Base-by-base conservation (phyloP, 345 rosid genomes). In the Stellera chamaejasme region DNA sequence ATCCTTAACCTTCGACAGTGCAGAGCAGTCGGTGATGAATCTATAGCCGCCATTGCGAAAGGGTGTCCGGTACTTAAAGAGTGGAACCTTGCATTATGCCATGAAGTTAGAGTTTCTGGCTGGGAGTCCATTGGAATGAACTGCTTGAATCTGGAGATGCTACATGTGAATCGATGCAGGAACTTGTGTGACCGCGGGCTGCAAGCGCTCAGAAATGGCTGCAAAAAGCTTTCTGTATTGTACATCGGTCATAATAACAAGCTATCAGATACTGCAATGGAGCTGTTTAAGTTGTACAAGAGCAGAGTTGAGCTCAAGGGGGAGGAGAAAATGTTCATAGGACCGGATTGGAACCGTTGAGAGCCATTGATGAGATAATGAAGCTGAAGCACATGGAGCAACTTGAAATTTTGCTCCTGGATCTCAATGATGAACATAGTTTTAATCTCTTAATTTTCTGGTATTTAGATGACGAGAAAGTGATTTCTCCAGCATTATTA, bases 51-150 rank as follows among this genome's bases (percentile, higher is more conserved):
- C n/a, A 82, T 92, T 62, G 82, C 87, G 15, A 75, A 65, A 60
- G 90, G 95, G 13, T 85, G 90, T 43, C 95, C 82, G 0, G 64
- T 76, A 64, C 88, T 88, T 15, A 51, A 77, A 69, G 96, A 82
- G 61, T 83, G 90, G 88, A 80, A 82, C 68, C 55, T 85, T 72
- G 81, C 90, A 49, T 15, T 77, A 54, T 82, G 96, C 66, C 84
- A 77, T 39, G 82, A 68, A 50, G 75, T 83, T n/a, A 69, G 57
- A 64, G 47, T 80, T 64, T 36, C 50, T 10, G 95, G 96, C 26
- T 86, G 93, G 98, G 69, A 71, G 47, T 74, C 84, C 3, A 58
- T 85, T 11, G 82, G 85, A 57, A 27, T 52, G 27, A 65, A 62
- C 66, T 92, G 96, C 75, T 43, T 66, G 48, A 76, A 61, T 62